Conservation (phyloP, 2,329 filamentous ascomycete species). For the Beauveria sp. region DNA sequence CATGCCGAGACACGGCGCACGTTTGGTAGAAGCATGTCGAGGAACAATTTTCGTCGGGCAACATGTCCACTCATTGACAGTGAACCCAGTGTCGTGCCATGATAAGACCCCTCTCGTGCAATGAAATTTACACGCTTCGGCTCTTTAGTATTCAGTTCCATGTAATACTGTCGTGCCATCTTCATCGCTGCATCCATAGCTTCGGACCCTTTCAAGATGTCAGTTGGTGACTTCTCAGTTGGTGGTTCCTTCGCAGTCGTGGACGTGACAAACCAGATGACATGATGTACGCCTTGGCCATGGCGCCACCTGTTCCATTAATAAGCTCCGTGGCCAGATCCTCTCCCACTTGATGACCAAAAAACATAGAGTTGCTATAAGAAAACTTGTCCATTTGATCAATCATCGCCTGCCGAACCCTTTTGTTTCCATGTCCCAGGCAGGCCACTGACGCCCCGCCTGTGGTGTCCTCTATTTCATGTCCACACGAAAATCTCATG, state of each 20-base stretch:
- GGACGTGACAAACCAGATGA: conserved; percentile 23
- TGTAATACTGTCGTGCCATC: conserved; percentile 36
- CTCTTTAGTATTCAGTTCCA: conserved; percentile 37
- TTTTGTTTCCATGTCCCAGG: conserved; percentile 2
- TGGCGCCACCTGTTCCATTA: conserved; percentile 23
- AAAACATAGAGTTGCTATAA: conserved; percentile 14
- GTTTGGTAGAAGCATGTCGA: conserved; percentile 49
- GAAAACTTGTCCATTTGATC: conserved; percentile 11
- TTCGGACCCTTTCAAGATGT: conserved; percentile 37
- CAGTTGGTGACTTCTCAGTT: not conserved
- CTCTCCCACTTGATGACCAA: conserved; percentile 18
- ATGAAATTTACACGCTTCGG: conserved; percentile 57
- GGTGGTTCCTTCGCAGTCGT: not conserved
- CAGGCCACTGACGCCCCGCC: conserved; percentile 7
- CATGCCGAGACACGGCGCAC: conserved; percentile 56
- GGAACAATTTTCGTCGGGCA: conserved; percentile 50
- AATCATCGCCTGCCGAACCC: conserved; percentile 32
- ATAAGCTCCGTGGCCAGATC: conserved; percentile 20
- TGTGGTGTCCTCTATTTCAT: conserved; percentile 5
- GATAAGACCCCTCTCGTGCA: conserved; percentile 59
- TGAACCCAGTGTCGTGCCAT: conserved; percentile 62
- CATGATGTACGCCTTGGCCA: conserved; percentile 28
- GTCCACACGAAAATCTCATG: not conserved
- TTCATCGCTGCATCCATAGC: conserved; percentile 40
- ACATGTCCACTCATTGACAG: conserved; percentile 57